Percentiles rank a stretch among this genome's conserved stretches.
Conservation (phyloP, 352 stramenopile species). For the Globisporangium emineosum region DNA sequence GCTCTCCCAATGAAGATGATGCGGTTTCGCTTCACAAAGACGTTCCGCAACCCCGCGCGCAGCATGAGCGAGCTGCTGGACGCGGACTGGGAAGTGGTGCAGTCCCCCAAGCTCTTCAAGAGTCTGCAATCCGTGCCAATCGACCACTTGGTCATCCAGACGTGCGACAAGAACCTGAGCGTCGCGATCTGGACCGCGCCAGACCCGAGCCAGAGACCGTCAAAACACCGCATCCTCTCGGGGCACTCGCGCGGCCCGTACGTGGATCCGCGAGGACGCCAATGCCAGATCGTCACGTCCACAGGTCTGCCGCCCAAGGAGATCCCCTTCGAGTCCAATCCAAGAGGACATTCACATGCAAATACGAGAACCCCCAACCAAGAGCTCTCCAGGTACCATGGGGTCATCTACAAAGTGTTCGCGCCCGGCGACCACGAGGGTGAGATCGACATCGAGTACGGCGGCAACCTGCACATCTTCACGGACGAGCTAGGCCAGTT, state of each 20-base stretch:
- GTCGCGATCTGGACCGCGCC: background rate
- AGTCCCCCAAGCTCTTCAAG: background rate
- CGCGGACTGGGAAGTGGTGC: background rate
- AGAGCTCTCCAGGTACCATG: background rate
- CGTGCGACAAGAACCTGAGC: background rate
- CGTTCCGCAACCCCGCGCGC: background rate
- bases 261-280: background rate
- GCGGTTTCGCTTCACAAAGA: background rate
- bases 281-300: background rate
- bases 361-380: too few relatives aligned
- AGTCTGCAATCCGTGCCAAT: background rate
- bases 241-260: background rate
- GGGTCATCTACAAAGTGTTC: background rate
- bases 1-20: background rate
- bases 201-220: background rate
- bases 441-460: background rate
- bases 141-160: background rate
- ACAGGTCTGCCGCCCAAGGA: background rate
- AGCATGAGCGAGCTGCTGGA: background rate
- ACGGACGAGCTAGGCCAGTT: background rate
- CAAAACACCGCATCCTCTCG: background rate
- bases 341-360: background rate
- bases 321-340: background rate
- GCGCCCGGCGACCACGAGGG: background rate
- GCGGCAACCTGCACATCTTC: background rate